Percentiles rank a stretch among this genome's conserved stretches.
phyloP scores from a whole-genome alignment of 2,329 filamentous ascomycete species.

The Didymella sp. region DNA sequence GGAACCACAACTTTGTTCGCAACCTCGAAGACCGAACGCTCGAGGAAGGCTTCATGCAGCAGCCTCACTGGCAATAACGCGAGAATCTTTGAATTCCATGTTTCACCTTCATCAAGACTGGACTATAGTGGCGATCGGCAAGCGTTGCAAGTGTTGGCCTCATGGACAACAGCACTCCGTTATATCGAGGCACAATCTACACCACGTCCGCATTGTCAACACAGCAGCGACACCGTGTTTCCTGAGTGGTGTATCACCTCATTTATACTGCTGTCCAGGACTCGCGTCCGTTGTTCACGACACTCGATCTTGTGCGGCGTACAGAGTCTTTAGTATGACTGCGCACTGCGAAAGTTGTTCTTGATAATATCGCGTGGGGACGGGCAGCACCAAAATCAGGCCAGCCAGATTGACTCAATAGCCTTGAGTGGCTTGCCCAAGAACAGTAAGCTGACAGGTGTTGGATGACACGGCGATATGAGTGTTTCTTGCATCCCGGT shows the following conservation, averaged over 20 bases:
- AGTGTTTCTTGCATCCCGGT: slow-evolving; percentile 4
- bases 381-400: slow-evolving; percentile 6
- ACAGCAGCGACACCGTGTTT: neutral
- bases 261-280: neutral
- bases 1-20: slow-evolving; percentile 88
- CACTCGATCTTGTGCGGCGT: slow-evolving; percentile 10
- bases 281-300: neutral
- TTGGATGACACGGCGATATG: slow-evolving; percentile 5
- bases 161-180: slow-evolving; percentile 13
- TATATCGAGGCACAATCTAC: slow-evolving; percentile 15
- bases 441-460: slow-evolving; percentile 1
- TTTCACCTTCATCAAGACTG: slow-evolving; percentile 1
- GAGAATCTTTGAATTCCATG: slow-evolving; percentile 15
- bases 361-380: neutral
- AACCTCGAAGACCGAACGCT: slow-evolving; percentile 93
- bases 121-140: slow-evolving; percentile 7
- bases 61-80: slow-evolving; percentile 70
- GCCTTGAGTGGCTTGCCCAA: slow-evolving; percentile 3
- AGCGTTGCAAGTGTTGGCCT: neutral
- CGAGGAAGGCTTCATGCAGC: slow-evolving; percentile 85
- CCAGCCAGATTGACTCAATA: slow-evolving; percentile 12
- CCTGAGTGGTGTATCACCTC: neutral
- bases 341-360: slow-evolving; percentile 1
- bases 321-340: slow-evolving; percentile 4
- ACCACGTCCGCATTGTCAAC: neutral